Conservation (phyloP, 768 basidiomycete genomes). For the Phanerochaete sordida region DNA sequence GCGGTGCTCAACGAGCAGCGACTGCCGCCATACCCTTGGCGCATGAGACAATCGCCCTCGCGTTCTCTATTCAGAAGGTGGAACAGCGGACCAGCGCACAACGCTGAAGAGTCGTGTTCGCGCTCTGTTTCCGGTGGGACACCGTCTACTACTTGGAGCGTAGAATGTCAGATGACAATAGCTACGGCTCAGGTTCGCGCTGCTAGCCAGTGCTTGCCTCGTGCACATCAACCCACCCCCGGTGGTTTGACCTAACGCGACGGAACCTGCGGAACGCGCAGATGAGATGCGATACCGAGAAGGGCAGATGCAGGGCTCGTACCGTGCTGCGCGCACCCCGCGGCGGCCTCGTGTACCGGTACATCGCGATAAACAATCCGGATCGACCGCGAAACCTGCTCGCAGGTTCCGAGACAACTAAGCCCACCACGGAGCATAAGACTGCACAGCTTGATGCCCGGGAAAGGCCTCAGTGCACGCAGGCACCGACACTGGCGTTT, state of each 20-base stretch:
- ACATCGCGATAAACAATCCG: background rate
- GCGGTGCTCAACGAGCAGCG: background rate
- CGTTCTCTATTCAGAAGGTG: too few species aligned
- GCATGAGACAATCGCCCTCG: conserved; percentile 2
- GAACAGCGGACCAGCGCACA: background rate
- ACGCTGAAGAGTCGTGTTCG: background rate
- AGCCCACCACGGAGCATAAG: background rate
- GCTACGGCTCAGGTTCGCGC: background rate
- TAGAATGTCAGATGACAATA: background rate
- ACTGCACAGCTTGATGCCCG: background rate
- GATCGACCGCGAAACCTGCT: background rate
- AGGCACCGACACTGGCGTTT: background rate
- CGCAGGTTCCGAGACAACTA: background rate
- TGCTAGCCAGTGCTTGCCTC: background rate
- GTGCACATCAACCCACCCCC: background rate
- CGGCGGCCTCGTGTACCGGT: background rate
- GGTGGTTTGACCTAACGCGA: background rate
- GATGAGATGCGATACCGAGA: background rate
- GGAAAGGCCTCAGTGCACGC: background rate
- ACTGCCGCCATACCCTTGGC: background rate
- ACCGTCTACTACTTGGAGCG: background rate
- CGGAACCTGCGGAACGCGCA: background rate
- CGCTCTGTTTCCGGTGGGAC: background rate
- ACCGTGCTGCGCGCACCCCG: background rate
- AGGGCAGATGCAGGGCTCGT: background rate